Evolutionary conservation across 257 asterid species (phyloP).

Genomic region (Petunia axillaris): DNA sequence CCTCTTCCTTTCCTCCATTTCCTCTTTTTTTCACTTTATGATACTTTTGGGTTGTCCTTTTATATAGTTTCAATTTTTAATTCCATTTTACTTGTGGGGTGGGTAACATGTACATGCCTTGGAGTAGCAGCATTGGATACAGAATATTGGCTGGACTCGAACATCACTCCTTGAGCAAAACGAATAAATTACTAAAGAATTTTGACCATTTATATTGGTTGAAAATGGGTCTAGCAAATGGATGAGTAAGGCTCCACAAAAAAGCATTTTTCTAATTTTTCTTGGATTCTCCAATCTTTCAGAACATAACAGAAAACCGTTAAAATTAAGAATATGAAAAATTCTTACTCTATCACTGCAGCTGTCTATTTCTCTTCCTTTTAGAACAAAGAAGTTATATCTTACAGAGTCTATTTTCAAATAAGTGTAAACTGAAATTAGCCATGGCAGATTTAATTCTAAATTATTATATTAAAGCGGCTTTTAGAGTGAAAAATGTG

Average conservation of each 20-base stretch:
- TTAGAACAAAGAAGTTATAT: too few species aligned
- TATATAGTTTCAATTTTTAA: neutral
- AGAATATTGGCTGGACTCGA: constrained; percentile 19
- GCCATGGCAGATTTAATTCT: too few species aligned
- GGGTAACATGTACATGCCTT: constrained; percentile 22
- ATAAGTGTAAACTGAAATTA: too few species aligned
- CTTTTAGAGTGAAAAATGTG: too few species aligned
- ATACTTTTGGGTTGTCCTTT: constrained; percentile 17
- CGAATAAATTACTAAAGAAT: neutral
- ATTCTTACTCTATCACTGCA: too few species aligned
- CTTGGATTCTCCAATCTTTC: neutral
- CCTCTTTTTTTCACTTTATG: neutral
- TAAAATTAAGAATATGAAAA: too few species aligned
- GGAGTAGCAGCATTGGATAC: constrained; percentile 11
- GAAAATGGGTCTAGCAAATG: neutral
- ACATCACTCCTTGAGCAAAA: neutral
- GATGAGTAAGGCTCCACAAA: neutral
- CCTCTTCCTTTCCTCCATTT: neutral
- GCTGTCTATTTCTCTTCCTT: too few species aligned
- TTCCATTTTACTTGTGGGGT: constrained; percentile 18
- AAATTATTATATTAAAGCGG: too few species aligned
- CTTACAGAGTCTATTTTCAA: too few species aligned
- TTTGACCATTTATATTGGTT: neutral
- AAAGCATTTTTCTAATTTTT: neutral
- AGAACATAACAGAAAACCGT: too few species aligned